Conservation (phyloP, 768 basidiomycete species). For the Amanita exitialis region DNA sequence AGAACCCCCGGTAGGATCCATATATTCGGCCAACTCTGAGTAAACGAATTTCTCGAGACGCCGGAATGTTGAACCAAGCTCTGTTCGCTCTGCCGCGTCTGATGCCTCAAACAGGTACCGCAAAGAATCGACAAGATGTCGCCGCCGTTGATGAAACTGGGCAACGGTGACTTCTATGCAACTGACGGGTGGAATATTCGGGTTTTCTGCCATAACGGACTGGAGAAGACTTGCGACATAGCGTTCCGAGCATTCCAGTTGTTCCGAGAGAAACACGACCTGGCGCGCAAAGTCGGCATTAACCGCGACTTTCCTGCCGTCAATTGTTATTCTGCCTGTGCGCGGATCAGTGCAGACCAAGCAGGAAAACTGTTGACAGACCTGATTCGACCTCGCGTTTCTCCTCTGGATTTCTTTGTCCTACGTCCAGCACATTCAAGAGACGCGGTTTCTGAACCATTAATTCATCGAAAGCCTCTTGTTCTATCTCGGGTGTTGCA, state of each 20-base stretch:
- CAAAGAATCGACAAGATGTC: slow-evolving; percentile 62
- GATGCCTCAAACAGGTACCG: slow-evolving; percentile 60
- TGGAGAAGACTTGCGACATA: slow-evolving; percentile 65
- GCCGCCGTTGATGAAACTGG: slow-evolving; percentile 60
- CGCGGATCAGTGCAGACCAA: background rate
- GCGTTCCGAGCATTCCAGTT: slow-evolving; percentile 77
- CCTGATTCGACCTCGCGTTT: slow-evolving; percentile 64
- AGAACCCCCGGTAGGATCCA: slow-evolving; percentile 23
- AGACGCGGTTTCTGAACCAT: slow-evolving; percentile 58
- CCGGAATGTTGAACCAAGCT: slow-evolving; percentile 35
- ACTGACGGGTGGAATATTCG: slow-evolving; percentile 47
- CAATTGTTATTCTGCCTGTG: slow-evolving; percentile 55
- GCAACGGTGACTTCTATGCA: slow-evolving; percentile 58
- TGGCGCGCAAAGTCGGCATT: slow-evolving; percentile 76
- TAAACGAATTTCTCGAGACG: slow-evolving; percentile 47
- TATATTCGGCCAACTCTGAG: slow-evolving; percentile 38
- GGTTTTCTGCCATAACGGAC: slow-evolving; percentile 49
- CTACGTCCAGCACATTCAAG: slow-evolving; percentile 54
- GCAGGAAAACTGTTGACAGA: slow-evolving; percentile 16
- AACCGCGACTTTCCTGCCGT: slow-evolving; percentile 60
- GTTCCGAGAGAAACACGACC: slow-evolving; percentile 67
- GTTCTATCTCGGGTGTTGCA: slow-evolving; percentile 44
- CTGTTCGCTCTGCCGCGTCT: slow-evolving; percentile 32
- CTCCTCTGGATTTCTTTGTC: slow-evolving; percentile 50
- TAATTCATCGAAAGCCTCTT: slow-evolving; percentile 68